Evolutionary conservation across 768 basidiomycete genomes (phyloP).

Genomic region (Amanita jacksonii): DNA sequence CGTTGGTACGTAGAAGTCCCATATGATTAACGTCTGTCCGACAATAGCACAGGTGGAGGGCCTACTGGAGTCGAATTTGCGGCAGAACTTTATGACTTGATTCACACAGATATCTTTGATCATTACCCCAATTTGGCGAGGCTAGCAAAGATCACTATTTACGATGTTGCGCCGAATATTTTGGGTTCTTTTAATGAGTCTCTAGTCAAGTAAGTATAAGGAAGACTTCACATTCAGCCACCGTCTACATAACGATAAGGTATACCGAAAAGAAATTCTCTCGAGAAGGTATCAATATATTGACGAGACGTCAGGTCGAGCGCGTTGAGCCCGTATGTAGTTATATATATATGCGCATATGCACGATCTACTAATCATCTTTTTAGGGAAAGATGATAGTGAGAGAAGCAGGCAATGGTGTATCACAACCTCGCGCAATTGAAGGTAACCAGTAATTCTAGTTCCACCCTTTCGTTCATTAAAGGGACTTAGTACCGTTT

Average conservation of each 20-base stretch:
- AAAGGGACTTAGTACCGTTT: slow-evolving; percentile 46
- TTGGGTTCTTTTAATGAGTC: slow-evolving; percentile 65
- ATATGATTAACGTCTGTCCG: background rate
- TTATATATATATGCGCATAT: background rate
- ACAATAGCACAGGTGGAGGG: slow-evolving; percentile 44
- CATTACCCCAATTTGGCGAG: slow-evolving; percentile 58
- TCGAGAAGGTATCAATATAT: slow-evolving; percentile 65
- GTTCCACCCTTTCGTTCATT: slow-evolving; percentile 7
- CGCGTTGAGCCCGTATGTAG: slow-evolving; percentile 46
- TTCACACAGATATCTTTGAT: slow-evolving; percentile 51
- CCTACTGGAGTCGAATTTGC: slow-evolving; percentile 79
- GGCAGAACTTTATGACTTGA: slow-evolving; percentile 72
- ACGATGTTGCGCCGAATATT: slow-evolving; percentile 75
- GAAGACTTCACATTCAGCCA: background rate
- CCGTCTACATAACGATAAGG: slow-evolving; percentile 21
- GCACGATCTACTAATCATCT: background rate
- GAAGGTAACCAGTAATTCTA: slow-evolving; percentile 5
- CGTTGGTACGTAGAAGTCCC: slow-evolving; percentile 42
- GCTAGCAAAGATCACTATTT: slow-evolving; percentile 64
- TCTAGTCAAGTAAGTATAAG: slow-evolving; percentile 40
- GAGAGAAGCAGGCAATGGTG: slow-evolving; percentile 65
- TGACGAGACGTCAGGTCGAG: slow-evolving; percentile 67
- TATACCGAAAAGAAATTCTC: slow-evolving; percentile 64
- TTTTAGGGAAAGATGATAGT: slow-evolving; percentile 58
- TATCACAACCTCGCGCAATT: background rate